A percentile compares a stretch with the other conserved stretches of the same genome.
Conservation (phyloP, 768 basidiomycete genomes). For the Psilocybe sp. region DNA sequence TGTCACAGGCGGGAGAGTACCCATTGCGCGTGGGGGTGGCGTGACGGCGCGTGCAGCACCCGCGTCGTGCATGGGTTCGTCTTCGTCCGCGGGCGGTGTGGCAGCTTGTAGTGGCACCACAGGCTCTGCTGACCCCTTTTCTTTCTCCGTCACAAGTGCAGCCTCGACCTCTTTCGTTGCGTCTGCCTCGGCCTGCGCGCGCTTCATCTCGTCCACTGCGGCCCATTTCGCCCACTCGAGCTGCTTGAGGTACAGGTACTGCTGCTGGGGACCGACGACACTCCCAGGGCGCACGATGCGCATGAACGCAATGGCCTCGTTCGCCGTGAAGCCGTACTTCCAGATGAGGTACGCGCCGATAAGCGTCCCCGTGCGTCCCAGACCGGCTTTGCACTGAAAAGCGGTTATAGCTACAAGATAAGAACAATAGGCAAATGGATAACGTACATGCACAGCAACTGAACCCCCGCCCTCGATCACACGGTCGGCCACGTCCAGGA, state of each 20-base stretch:
- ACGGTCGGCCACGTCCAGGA: slow-evolving; percentile 82
- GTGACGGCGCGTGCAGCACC: slow-evolving; percentile 9
- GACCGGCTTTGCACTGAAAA: slow-evolving; percentile 88
- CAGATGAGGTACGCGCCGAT: slow-evolving; percentile 98
- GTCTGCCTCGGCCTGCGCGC: slow-evolving; percentile 35
- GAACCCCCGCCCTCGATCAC: slow-evolving; percentile 76
- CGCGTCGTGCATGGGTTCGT: slow-evolving; percentile 33
- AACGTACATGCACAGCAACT: slow-evolving; percentile 83
- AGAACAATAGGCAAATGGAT: slow-evolving; percentile 3
- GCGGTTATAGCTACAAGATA: slow-evolving; percentile 11
- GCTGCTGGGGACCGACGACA: slow-evolving; percentile 90
- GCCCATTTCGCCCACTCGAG: slow-evolving; percentile 94
- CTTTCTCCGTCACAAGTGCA: slow-evolving; percentile 41
- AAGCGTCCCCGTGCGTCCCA: slow-evolving; percentile 93
- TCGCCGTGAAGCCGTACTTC: slow-evolving; percentile 97
- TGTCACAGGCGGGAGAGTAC: slow-evolving; percentile 68
- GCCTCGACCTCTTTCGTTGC: slow-evolving; percentile 32
- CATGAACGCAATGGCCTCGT: slow-evolving; percentile 97
- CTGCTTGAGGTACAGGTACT: slow-evolving; percentile 94
- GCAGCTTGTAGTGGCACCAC: slow-evolving; percentile 38
- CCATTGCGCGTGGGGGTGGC: slow-evolving; percentile 33
- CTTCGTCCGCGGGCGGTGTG: slow-evolving; percentile 76
- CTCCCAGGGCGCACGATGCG: slow-evolving; percentile 93
- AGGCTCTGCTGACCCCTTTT: too few relatives aligned
- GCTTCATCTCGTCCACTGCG: slow-evolving; percentile 76